These are phyloP conservation scores for Candolleomyces eurysporus DNA, from an alignment of 768 basidiomycete species.

Conservation along the genomic window DNA sequence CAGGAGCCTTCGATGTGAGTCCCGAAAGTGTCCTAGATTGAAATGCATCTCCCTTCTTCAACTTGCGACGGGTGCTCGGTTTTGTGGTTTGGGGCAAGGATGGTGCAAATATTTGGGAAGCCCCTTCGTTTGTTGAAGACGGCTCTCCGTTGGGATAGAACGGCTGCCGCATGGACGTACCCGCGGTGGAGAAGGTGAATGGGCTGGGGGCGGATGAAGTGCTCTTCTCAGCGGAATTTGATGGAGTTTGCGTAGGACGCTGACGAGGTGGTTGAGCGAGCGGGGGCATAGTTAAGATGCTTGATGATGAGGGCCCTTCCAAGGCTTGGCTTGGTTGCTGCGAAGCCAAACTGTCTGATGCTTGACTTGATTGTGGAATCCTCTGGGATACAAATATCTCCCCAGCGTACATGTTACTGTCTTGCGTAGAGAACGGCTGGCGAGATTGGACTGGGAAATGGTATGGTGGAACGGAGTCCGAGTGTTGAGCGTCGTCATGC, in stretches of 20 bases:
- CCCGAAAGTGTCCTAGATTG: too few species aligned
- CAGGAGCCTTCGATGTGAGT: too few species aligned
- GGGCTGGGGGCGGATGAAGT: too few species aligned
- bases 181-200: too few species aligned
- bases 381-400: slow-evolving; percentile 1
- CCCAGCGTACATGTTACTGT: not conserved
- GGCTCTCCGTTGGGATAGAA: too few species aligned
- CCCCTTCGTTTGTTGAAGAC: too few species aligned
- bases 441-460: not conserved
- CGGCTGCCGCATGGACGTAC: not conserved
- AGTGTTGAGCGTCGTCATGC: not conserved
- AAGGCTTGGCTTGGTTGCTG: not conserved
- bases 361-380: not conserved
- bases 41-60: too few species aligned
- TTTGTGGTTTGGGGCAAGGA: too few species aligned
- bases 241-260: not conserved
- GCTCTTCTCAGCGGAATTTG: too few species aligned
- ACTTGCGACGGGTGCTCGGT: too few species aligned
- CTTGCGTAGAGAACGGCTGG: not conserved
- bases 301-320: not conserved
- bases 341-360: not conserved
- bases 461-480: not conserved
- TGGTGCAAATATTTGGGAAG: too few species aligned
- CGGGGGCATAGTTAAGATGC: not conserved
- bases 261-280: not conserved